These are phyloP conservation scores for Venturia pyrina DNA, from an alignment of 2,329 filamentous ascomycete genomes.

Conservation along the genomic window DNA sequence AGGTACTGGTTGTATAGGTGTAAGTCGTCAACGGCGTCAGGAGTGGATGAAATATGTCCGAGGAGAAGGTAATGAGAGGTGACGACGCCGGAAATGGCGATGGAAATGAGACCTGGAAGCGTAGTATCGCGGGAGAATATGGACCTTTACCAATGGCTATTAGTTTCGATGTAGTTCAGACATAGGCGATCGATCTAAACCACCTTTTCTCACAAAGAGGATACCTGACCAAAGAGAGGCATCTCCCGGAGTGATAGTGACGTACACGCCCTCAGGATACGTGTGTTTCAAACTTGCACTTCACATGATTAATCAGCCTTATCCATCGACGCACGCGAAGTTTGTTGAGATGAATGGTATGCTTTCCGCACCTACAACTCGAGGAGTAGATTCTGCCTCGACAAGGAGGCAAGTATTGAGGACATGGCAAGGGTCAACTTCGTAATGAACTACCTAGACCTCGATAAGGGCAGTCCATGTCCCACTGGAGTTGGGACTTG, in stretches of 20 bases:
- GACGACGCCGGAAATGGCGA: conserved; percentile 67
- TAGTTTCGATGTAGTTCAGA: neutral
- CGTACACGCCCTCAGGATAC: conserved; percentile 77
- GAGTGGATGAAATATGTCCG: conserved; percentile 90
- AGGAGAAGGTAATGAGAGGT: conserved; percentile 77
- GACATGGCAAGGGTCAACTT: neutral
- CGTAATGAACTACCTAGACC: neutral
- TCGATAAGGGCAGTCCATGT: neutral
- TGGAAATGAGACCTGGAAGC: conserved; percentile 85
- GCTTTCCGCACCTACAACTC: conserved; percentile 59
- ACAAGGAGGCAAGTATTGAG: conserved; percentile 37
- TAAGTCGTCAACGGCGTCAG: conserved; percentile 91
- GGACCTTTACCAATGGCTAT: conserved; percentile 51
- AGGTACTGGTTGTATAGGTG: conserved; percentile 66
- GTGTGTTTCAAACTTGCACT: conserved; percentile 73
- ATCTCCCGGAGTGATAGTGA: conserved; percentile 73
- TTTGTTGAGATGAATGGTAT: neutral
- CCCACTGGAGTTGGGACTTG: neutral
- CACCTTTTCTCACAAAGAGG: conserved; percentile 82
- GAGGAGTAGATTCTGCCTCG: conserved; percentile 65
- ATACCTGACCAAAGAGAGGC: conserved; percentile 81
- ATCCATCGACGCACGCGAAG: neutral
- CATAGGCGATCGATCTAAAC: neutral
- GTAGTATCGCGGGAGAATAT: conserved; percentile 76
- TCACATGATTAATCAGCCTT: conserved; percentile 14